A percentile compares a stretch with the other conserved stretches of the same genome.
phyloP scores from a whole-genome alignment of 2,329 filamentous ascomycete genomes.

The Aspergillus sp. region DNA sequence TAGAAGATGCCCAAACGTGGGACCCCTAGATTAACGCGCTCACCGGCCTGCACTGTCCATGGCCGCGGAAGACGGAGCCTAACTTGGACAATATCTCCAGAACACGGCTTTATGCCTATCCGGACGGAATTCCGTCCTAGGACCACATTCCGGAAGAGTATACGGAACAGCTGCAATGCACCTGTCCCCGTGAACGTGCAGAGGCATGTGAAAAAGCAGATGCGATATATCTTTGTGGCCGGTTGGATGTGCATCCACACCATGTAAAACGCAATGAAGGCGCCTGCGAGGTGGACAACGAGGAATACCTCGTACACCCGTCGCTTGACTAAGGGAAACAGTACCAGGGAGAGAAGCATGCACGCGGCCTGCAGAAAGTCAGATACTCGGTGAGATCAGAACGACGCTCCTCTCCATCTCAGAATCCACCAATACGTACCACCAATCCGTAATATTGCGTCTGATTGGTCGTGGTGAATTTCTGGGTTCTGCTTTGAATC shows the following conservation, averaged over 20 bases:
- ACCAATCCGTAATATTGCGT: neutral
- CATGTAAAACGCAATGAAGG: neutral
- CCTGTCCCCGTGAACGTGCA: neutral
- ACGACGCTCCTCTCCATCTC: neutral
- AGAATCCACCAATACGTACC: neutral
- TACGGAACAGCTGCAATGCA: neutral
- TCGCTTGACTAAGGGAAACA: neutral
- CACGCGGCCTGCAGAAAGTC: neutral
- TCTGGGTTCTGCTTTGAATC: neutral
- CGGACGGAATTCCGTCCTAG: slow-evolving; percentile 5
- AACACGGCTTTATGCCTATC: slow-evolving; percentile 1
- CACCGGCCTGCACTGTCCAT: slow-evolving; percentile 17
- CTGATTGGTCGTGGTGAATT: neutral
- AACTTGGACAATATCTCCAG: slow-evolving; percentile 7
- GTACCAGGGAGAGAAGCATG: slow-evolving; percentile 3
- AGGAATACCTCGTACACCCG: slow-evolving; percentile 4
- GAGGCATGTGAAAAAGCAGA: neutral
- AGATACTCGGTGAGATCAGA: neutral
- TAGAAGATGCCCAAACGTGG: slow-evolving; percentile 20
- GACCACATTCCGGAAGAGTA: slow-evolving; percentile 11
- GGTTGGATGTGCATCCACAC: slow-evolving; percentile 1
- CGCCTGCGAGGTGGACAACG: neutral
- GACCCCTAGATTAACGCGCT: slow-evolving; percentile 21
- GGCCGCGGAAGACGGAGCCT: slow-evolving; percentile 11
- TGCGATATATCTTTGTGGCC: neutral